phyloP scores from a whole-genome alignment of 108 stramenopile genomes.

The Discostella pseudostelligera region DNA sequence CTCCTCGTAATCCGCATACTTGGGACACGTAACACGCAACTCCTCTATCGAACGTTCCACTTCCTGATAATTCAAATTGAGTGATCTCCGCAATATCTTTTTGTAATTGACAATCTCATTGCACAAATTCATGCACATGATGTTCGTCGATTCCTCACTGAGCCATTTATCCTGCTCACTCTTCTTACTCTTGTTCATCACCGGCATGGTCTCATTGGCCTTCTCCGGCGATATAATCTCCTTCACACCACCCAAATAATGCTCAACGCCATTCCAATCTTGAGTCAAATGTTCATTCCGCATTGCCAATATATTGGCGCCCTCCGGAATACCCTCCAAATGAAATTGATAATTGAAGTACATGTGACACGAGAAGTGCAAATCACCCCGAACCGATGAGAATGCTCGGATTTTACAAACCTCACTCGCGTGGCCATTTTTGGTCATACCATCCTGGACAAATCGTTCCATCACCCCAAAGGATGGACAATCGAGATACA shows the following conservation, averaged over 20 bases:
- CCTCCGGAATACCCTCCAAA: constrained; percentile 22
- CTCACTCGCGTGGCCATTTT: constrained; percentile 9
- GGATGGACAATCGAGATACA: constrained; percentile 1
- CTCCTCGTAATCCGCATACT: constrained; percentile 25
- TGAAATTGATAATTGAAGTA: constrained; percentile 41
- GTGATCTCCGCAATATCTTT: constrained; percentile 16
- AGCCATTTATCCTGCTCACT: constrained; percentile 14
- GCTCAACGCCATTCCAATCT: constrained; percentile 28
- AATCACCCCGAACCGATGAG: constrained; percentile 18
- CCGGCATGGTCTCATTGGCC: neutral
- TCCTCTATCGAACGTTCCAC: constrained; percentile 27
- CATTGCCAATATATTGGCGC: constrained; percentile 23
- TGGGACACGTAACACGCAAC: constrained; percentile 23
- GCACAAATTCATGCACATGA: constrained; percentile 24
- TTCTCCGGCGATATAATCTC: constrained; percentile 7
- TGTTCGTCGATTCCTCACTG: constrained; percentile 6
- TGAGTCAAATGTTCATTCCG: constrained; percentile 30
- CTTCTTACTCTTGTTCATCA: constrained; percentile 8
- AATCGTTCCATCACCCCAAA: constrained; percentile 8
- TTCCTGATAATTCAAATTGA: constrained; percentile 23
- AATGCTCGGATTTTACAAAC: constrained; percentile 18
- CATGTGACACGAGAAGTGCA: constrained; percentile 31
- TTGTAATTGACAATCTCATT: constrained; percentile 31
- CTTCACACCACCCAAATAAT: constrained; percentile 28
- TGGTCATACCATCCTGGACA: constrained; percentile 13